phyloP scores from a whole-genome alignment of 805 yeast species.

The Candida verbasci region DNA sequence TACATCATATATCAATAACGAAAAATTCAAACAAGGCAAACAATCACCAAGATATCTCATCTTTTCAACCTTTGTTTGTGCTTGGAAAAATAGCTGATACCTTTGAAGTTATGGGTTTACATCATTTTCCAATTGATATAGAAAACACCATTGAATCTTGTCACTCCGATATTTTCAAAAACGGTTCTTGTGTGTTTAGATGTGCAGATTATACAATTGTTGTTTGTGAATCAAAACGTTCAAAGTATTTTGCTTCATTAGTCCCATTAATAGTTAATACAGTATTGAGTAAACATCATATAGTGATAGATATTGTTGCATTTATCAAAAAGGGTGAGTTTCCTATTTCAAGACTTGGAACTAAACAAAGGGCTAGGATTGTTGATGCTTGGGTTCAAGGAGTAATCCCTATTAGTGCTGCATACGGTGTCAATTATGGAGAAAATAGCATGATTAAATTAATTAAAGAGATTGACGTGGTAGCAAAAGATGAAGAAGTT shows the following conservation, averaged over 20 bases:
- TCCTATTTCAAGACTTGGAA: conserved; percentile 68
- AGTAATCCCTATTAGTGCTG: conserved; percentile 37
- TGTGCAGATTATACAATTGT: conserved; percentile 76
- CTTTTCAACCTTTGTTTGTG: conserved; percentile 76
- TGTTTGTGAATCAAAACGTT: conserved; percentile 59
- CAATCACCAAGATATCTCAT: conserved; percentile 17
- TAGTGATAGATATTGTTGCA: conserved; percentile 78
- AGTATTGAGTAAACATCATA: conserved; percentile 73
- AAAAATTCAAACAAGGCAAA: conserved; percentile 34
- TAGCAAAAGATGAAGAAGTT: conserved; percentile 34
- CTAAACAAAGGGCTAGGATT: conserved; percentile 70
- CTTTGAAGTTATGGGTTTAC: conserved; percentile 85
- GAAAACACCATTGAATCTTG: conserved; percentile 49
- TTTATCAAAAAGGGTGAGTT: conserved; percentile 63
- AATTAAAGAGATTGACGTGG: conserved; percentile 50
- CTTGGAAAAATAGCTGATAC: conserved; percentile 83
- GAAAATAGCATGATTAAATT: conserved; percentile 58
- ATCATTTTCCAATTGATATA: conserved; percentile 84
- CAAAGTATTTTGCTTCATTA: conserved; percentile 57
- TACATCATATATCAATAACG: conserved; percentile 62
- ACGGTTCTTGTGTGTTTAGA: conserved; percentile 65
- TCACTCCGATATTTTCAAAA: conserved; percentile 54
- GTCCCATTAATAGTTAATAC: conserved; percentile 81
- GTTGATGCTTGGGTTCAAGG: conserved; percentile 52
- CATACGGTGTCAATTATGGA: conserved; percentile 58